Base-by-base conservation (phyloP, 2,329 filamentous ascomycete species). In the Mycosphaerella sp. region DNA sequence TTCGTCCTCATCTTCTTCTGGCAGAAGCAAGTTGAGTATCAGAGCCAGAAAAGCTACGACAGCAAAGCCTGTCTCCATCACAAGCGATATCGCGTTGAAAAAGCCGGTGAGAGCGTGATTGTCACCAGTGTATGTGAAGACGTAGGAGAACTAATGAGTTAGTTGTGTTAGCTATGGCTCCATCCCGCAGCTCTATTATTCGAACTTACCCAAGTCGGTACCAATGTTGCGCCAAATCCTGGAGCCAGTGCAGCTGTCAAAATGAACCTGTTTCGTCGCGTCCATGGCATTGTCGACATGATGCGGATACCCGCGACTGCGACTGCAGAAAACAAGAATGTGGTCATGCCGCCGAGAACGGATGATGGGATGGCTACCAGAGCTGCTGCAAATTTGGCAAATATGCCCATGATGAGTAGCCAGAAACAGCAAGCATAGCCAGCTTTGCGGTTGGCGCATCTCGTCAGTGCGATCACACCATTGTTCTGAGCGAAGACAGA, bases 401-500 rank as follows among this genome's bases (percentile, higher is more conserved):
- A 89, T 57, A 93, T 74, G 12, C 89, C 89, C 82, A 90, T 89
- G 61, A 93, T 69, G 57, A 93, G 72, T 9, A 93, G 78, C 75
- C 90, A 90, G 64, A 86, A 77, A 68, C 81, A 89, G 66, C 84
- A 86, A 46, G 84, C 86, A 68, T 89, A 90, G 4, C 89, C 89
- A 4, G 87, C 89, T 45, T 83, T 86, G 51, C 88, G 81, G 69
- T 89, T 92, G 1, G 88, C 88, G 68, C 87, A 92, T 12, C 87
- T 80, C 0, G 88, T 93, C 43, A 93, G 76, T 0, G 87, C 85
- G 57, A 93, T 91, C 48, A 92, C 86, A 36, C 87, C 87, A 67
- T 92, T 91, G 74, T 92, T 92, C 69, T 91, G 87, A 0, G 87
- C 87, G 62, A 91, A 91, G 0, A 84, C 86, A 1, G 82, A 84